Base-by-base conservation (phyloP, 192 early-diverging fungal genomes). In the Backusella tarrabulga region DNA sequence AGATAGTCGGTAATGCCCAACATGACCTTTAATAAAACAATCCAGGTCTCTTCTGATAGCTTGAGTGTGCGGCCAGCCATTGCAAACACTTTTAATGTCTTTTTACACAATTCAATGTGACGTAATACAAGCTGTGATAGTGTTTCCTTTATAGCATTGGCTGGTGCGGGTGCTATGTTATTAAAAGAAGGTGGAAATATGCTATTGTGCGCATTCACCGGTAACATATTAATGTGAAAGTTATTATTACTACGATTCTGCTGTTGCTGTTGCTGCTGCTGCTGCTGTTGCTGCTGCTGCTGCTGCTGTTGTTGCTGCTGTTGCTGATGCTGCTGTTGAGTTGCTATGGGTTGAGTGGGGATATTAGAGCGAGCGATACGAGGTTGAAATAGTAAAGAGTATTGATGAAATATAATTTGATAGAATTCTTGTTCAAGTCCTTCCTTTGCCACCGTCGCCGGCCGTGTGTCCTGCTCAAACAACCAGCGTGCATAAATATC, bases 401-500 rank as follows among this genome's bases (percentile, higher is more conserved):
- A 90, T 68, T 95, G 94, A 76, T 92, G 85, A 84, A 95, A 95
- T 63, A 94, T 92, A 26, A 85, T 87, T 87, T 95, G 86, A 36
- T 71, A 92, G 69, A 95, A 92, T 26, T 85, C 71, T 80, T 96
- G 95, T 71, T 93, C 91, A 82, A 54, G 74, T 32, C 35, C 81
- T 78, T 66, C 89, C 79, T 26, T 79, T 40, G 35, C 80, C 52
- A 96, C 88, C 3, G 91, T 91, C 29, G 83, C 72, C 2, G 94
- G 94, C 68, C 90, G 63, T 44, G 75, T 76, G 36, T 79, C 79
- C 3, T 88, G 87, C 38, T 94, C 91, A 74, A 92, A 83, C 34
- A 96, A 84, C 95, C 95, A 96, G 44, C 88, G 85, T 12, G 86
- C 81, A 83, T 95, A 96, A n/a, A 96, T 87, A 52, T 81, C 86